Conservation (phyloP, 257 asterid genomes). For the Forsythia viridissima region DNA sequence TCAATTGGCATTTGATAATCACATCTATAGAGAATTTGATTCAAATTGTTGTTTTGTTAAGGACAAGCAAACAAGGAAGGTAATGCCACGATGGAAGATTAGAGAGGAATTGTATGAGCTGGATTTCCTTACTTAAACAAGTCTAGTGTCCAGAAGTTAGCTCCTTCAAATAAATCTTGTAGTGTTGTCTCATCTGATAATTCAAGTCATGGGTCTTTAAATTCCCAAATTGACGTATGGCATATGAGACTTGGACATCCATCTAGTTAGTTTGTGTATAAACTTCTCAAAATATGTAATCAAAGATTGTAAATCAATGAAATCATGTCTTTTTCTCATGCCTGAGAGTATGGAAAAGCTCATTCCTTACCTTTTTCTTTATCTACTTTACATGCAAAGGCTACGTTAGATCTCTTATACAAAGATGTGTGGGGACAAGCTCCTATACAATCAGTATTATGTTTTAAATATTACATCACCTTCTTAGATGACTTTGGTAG, state of each 20-base stretch:
- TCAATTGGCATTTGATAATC: too few relatives aligned
- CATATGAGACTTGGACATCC: neutral
- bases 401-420: neutral
- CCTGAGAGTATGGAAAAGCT: neutral
- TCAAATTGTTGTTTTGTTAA: neutral
- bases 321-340: neutral
- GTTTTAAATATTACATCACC: neutral
- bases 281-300: too few relatives aligned
- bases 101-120: too few relatives aligned
- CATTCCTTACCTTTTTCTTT: neutral
- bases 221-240: neutral
- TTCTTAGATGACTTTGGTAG: neutral
- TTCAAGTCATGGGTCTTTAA: neutral
- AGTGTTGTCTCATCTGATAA: neutral
- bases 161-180: neutral
- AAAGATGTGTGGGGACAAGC: neutral
- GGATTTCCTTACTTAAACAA: neutral
- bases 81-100: neutral
- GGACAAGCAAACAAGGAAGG: neutral
- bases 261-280: neutral
- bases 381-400: neutral
- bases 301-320: neutral
- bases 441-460: neutral
- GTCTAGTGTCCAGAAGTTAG: neutral
- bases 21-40: too few relatives aligned